Base-by-base conservation (phyloP, 108 stramenopile genomes). In the Epithemia pelagica region DNA sequence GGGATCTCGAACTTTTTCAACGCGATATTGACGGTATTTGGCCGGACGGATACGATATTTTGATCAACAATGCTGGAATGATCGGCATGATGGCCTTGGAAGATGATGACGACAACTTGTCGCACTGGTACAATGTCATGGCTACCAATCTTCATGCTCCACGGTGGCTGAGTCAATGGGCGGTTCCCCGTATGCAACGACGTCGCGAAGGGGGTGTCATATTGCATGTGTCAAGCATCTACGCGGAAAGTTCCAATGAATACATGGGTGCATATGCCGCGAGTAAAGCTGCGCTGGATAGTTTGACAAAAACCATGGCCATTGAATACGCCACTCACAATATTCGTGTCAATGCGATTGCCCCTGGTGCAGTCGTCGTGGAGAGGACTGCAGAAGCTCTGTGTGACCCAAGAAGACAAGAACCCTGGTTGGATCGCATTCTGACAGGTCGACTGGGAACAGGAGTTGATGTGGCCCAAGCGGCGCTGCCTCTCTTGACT, bases 41-140 rank as follows among this genome's bases (percentile, higher is more conserved):
- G 54, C 31, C 60, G 51, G 53, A 74, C 33, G 54, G 32, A 59
- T 52, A 76, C 1, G 80, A 87, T 78, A 69, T 87, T 28, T 62
- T 87, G 31, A 66, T 84, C 53, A 87, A 87, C 54, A 87, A 87
- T 59, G 86, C 86, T 3, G 86, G 86, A 0, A 68, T 82, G 2
- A 71, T 87, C 30, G 80, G 83, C 28, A 87, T 84, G 71, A 58
- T 84, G 20, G 79, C 83, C 1, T 15, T 77, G 37, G 81, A 87
- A 67, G 83, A 84, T 46, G 86, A 87, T 53, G 76, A 78, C 28
- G 76, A 76, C 51, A 54, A 73, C 22, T 61, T 84, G 5, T 68
- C 77, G 1, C 26, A 33, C 10, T 82, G 83, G 86, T 74, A 78
- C 24, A 81, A 84, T 59, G 84, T 82, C 0, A 72, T 84, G 69